These are phyloP conservation scores for Dimocarpus longan DNA, from an alignment of 345 rosid species.

Conservation along the genomic window DNA sequence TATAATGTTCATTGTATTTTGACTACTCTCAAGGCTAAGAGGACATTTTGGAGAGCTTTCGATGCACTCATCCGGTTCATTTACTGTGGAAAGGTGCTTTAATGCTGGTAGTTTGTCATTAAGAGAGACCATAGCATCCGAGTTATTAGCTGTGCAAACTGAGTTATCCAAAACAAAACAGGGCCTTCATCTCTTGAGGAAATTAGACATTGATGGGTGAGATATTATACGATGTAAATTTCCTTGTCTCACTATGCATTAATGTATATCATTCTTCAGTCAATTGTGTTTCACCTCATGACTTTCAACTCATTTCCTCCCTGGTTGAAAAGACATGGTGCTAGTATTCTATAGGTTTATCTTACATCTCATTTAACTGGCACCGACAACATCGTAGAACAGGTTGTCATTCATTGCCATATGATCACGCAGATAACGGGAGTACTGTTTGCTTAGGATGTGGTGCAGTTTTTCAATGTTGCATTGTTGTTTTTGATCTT, in stretches of 20 bases:
- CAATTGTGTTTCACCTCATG: not conserved
- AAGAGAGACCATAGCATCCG: conserved; percentile 74
- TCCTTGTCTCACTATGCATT: not conserved
- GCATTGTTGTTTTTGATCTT: not conserved
- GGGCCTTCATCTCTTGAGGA: conserved; percentile 79
- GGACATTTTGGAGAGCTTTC: conserved; percentile 88
- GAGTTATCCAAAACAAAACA: conserved; percentile 79
- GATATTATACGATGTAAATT: conserved; percentile 24
- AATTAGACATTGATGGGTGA: conserved; percentile 79
- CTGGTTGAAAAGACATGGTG: not conserved
- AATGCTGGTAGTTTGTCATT: conserved; percentile 63
- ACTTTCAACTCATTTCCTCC: not conserved
- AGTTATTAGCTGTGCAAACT: conserved; percentile 56
- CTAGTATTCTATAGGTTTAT: not conserved
- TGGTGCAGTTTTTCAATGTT: not conserved
- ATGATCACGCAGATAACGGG: not conserved
- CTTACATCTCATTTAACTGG: not conserved
- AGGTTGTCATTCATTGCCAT: not conserved
- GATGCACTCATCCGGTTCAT: conserved; percentile 71
- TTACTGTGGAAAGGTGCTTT: conserved; percentile 86
- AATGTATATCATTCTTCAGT: not conserved
- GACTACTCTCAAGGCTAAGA: conserved; percentile 52
- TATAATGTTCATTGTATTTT: not conserved
- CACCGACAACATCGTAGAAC: not conserved
- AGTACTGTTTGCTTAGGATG: not conserved